These are phyloP conservation scores for Aeschynomene evenia DNA, from an alignment of 306 rosid species.

Conservation along the genomic window DNA sequence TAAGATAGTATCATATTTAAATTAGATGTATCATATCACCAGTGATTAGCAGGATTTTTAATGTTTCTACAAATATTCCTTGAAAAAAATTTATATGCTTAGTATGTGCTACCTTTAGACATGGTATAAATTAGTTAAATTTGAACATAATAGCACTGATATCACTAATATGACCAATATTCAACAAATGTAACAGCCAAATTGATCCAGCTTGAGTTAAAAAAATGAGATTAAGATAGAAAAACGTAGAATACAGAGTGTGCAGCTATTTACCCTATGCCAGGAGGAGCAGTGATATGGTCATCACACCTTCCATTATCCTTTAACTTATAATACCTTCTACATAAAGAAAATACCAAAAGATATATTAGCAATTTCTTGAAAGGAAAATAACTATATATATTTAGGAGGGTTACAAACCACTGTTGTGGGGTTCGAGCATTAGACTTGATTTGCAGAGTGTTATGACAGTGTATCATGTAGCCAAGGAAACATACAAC, in stretches of 20 bases:
- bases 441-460: not conserved
- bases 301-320: slow-evolving; percentile 76
- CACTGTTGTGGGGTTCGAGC: not conserved
- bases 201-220: not conserved
- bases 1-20: no score
- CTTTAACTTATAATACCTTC: slow-evolving; percentile 73
- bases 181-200: slow-evolving; percentile 20
- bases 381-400: no score
- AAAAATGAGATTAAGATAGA: slow-evolving; percentile 4
- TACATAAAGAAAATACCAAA: slow-evolving; percentile 36
- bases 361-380: slow-evolving; percentile 15
- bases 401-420: not conserved
- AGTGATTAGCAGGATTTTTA: no score
- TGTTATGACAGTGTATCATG: not conserved
- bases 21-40: no score
- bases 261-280: slow-evolving; percentile 63
- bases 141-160: no score
- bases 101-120: no score
- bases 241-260: slow-evolving; percentile 4
- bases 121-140: no score
- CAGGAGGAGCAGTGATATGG: slow-evolving; percentile 73
- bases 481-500: not conserved
- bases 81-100: no score
- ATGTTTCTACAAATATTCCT: no score
- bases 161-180: no score